phyloP scores from a whole-genome alignment of 2,329 filamentous ascomycete genomes.

The Colletotrichum sp. region DNA sequence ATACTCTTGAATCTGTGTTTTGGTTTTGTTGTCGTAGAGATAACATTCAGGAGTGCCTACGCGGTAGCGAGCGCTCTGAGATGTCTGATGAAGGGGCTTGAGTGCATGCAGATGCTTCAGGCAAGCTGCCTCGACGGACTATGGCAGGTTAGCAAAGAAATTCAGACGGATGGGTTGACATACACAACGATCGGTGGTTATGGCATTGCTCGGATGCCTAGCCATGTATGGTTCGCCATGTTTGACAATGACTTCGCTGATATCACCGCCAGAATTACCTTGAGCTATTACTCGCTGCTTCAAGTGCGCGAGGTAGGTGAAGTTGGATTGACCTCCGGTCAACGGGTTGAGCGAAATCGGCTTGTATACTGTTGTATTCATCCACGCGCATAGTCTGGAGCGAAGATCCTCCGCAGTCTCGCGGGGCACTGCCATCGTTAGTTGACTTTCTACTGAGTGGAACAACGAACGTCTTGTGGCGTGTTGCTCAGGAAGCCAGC shows the following conservation, averaged over 20 bases:
- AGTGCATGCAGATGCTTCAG: background rate
- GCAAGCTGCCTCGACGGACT: background rate
- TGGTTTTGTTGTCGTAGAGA: background rate
- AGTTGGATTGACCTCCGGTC: too few species aligned
- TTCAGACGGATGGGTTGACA: fast-evolving
- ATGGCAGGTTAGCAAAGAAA: background rate
- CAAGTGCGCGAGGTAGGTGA: too few species aligned
- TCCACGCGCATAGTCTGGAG: too few species aligned
- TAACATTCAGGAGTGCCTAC: background rate
- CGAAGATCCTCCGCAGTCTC: too few species aligned
- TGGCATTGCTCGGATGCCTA: background rate
- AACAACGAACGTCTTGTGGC: too few species aligned
- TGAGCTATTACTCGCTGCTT: too few species aligned
- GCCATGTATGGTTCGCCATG: background rate
- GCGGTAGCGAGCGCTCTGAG: background rate
- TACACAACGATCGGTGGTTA: fast-evolving
- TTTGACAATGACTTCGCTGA: background rate
- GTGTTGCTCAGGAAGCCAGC: too few species aligned
- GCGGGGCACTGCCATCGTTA: too few species aligned
- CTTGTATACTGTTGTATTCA: too few species aligned
- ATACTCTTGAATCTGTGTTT: background rate
- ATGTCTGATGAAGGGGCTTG: background rate
- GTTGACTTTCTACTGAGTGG: too few species aligned
- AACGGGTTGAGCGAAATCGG: too few species aligned
- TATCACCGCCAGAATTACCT: too few species aligned